Base-by-base conservation (phyloP, 2,329 filamentous ascomycete genomes). In the Penicillium sclerotiorum region DNA sequence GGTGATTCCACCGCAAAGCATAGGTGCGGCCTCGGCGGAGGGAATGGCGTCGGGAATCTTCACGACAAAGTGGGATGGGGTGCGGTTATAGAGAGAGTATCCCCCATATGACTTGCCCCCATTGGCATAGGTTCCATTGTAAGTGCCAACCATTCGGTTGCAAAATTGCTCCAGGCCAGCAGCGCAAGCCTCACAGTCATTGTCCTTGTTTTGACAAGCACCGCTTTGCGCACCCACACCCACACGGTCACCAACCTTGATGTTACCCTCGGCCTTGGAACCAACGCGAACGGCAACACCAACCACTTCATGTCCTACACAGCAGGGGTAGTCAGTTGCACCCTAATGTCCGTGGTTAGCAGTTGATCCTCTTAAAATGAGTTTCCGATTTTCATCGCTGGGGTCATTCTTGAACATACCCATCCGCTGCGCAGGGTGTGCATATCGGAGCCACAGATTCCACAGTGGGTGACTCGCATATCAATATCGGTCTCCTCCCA, bases 1-100 rank as follows among this genome's bases (percentile, higher is more conserved):
- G 0, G 89, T 93, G 48, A 92, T 78, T 8, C 89, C 88, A 11
- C 85, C 89, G 61, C 89, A 92, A 38, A 92, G 77, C 77, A 92
- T 86, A 0, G 88, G 88, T 0, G 87, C 80, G 1, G 80, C 81
- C 35, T 76, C 72, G 15, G 73, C 74, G 32, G 72, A 76, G 11
- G 68, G 56, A 23, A 84, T 59, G 0, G 52, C 66, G 17, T 78
- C 75, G 2, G 81, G 81, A 46, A 84, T 82, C 64, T 74, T 80
- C 56, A 83, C 66, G 0, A 78, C 77, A 58, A 89, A 91, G 61
- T 80, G 78, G 8, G 72, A 73, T 2, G 77, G 77, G 1, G 75
- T 76, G 9, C 84, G 77, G 58, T 79, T 77, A 62, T 84, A 79
- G 36, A 78, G 69, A 3, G 80, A 76, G 56, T 84, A 84, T n/a